phyloP scores from a whole-genome alignment of 345 rosid genomes.

The Carallia brachiata region DNA sequence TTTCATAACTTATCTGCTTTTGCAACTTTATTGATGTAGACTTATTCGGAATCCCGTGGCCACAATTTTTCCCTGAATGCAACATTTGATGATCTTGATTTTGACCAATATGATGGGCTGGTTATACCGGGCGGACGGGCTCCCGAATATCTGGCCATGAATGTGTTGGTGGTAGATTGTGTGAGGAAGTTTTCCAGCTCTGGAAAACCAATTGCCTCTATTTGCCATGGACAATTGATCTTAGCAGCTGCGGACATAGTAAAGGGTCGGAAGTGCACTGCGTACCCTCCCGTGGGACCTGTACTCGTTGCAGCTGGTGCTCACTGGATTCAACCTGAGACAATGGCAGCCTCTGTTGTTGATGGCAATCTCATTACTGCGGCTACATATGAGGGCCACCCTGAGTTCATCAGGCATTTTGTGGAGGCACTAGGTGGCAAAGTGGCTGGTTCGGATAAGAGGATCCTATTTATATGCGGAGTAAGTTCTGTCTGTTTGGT shows the following conservation, averaged over 20 bases:
- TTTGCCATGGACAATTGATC: slow-evolving; percentile 79
- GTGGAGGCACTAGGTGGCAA: slow-evolving; percentile 68
- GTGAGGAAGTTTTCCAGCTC: slow-evolving; percentile 54
- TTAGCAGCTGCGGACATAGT: slow-evolving; percentile 66
- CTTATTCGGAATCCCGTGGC: slow-evolving; percentile 66
- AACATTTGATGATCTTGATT: slow-evolving; percentile 63
- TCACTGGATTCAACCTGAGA: slow-evolving; percentile 68
- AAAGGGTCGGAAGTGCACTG: slow-evolving; percentile 64
- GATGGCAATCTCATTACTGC: slow-evolving; percentile 61
- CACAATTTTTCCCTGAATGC: slow-evolving; percentile 85
- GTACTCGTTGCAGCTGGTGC: slow-evolving; percentile 74
- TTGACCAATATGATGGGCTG: slow-evolving; percentile 60
- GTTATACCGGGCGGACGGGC: slow-evolving; percentile 89
- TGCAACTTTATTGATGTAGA: slow-evolving; percentile 29
- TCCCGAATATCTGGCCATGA: slow-evolving; percentile 76
- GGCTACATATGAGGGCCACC: slow-evolving; percentile 58
- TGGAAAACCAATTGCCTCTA: slow-evolving; percentile 64
- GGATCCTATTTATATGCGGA: slow-evolving; percentile 84
- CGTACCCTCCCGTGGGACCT: slow-evolving; percentile 54
- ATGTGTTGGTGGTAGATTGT: slow-evolving; percentile 57
- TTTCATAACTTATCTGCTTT: too few species aligned
- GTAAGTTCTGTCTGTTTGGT: slow-evolving; percentile 38
- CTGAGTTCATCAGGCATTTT: slow-evolving; percentile 60
- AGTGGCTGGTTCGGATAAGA: slow-evolving; percentile 49
- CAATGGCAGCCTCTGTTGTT: slow-evolving; percentile 45